Base-by-base conservation (phyloP, 306 rosid species). In the Inga laurina region DNA sequence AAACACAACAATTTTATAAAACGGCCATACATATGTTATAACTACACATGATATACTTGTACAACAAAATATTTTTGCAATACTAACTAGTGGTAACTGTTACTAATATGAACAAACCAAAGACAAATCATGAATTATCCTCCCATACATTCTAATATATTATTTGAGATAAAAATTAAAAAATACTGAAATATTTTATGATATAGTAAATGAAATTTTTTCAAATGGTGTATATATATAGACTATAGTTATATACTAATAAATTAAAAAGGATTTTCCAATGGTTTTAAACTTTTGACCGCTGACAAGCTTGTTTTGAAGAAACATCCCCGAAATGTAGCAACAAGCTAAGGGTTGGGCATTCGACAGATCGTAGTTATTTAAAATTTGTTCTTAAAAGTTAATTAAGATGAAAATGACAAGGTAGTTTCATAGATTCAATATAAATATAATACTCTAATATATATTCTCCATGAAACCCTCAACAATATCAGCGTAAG, bases 331-430 rank as follows among this genome's bases (percentile, higher is more conserved):
- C 15, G 67, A 61, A 61, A 61, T 61, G 67, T 0, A 57, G 10
- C 8, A 48, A 13, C 54, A 48, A 48, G 54, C 54, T 13, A 48
- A 52, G 35, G 67, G 18, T 27, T 11, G 6, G 27, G 70, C 9
- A 30, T 64, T 64, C 4, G 39, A 39, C 70, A 64, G 41, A 64
- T 12, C 41, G 13, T 13, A 4, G 35, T 51, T 51, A 13, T 14
- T 27, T 27, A 27, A 32, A 65, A 30, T 65, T 32, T 34, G 41
- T 65, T 13, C 71, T 65, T 65, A 4, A 6, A 65, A 15, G 71
- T 65, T 32, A 22, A 72, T 65, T 32, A 22, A 72, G 76, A 32
- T n/a, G 76, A 72, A 72, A 45, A 18, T 44, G 76, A 72, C 59
- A 14, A 44, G 75, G 10, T 72, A 12, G 75, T 72, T 72, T 56